Conservation (phyloP, 345 rosid genomes). For the Citrus unshiu region DNA sequence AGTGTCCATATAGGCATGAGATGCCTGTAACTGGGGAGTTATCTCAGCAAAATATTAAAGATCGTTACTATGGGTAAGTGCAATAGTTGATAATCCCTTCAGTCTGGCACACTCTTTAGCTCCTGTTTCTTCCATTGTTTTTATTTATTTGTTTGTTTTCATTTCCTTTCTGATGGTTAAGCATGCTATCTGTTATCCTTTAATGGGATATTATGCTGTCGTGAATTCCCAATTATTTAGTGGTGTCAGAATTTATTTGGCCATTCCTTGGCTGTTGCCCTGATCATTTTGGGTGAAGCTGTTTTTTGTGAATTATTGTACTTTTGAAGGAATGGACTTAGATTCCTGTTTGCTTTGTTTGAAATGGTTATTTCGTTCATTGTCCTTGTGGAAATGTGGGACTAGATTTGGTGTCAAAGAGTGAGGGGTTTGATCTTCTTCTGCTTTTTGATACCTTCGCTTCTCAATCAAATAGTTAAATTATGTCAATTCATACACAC, state of each 20-base stretch:
- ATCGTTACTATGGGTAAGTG: constrained; percentile 92
- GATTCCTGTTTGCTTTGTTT: neutral
- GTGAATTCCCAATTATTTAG: neutral
- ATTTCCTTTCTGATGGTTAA: neutral
- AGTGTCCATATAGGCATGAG: constrained; percentile 96
- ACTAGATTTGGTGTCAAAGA: neutral
- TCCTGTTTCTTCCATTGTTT: neutral
- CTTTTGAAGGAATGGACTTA: neutral
- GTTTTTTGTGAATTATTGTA: neutral
- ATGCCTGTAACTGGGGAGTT: constrained; percentile 94
- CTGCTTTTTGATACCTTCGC: neutral
- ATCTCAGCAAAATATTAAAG: constrained; percentile 94
- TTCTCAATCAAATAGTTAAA: neutral
- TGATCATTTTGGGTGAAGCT: neutral
- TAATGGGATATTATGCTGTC: neutral
- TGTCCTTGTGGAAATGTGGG: neutral
- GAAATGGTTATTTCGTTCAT: neutral
- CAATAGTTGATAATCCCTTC: neutral
- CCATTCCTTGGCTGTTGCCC: neutral
- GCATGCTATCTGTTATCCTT: neutral
- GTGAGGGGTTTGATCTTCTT: neutral
- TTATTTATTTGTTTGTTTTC: neutral
- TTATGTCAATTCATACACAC: neutral
- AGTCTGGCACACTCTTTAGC: neutral
- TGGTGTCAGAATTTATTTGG: neutral